Evolutionary conservation across 331 rosid genomes (phyloP), one percentile per base, ranked within the genome.

Genomic region (Dryas integrifolia): DNA sequence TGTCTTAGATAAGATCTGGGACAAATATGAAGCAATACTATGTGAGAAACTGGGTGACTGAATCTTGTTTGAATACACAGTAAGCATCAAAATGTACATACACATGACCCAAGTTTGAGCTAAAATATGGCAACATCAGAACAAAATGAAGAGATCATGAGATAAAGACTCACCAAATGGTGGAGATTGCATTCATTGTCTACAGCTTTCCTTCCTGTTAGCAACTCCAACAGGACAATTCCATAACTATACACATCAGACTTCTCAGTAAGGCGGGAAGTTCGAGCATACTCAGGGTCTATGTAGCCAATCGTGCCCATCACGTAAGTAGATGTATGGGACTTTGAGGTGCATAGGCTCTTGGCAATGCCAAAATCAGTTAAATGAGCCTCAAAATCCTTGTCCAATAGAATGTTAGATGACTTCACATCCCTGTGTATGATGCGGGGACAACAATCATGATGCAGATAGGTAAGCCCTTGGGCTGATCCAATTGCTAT

Each of bases 261-360:
- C 63, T 96, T 96, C 85, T 92, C 99, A 1, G 97, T 96, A 70
- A 96, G 99, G 11, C 99, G 92, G 7, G 97, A 90, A 40, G 99
- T 96, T 67, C 99, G 83, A 13, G 98, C 99, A 78, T 96, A 96
- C 81, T 96, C 99, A 1, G 99, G 99, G 69, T 96, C 99, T 18
- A 96, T 96, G 64, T 96, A 96, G 67, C 99, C 99, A 59, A 96
- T 96, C 14, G 99, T 96, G 83, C 99, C 99, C 97, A 92, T 87
- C 64, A 96, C 63, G 71, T 82, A 92, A 35, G 99, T 96, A 6
- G 99, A 90, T 41, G 99, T 92, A 45, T 88, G 81, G 3, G 99
- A 69, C 72, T 92, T 96, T 38, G 99, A 66, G 76, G 86, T 77
- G 85, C 94, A 86, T 9, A 96, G 85, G 26, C 82, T 88, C 87